A percentile compares a stretch with the other conserved stretches of the same genome.
Evolutionary conservation across 345 rosid species (phyloP).

Genomic region (Bruguiera sexangula): DNA sequence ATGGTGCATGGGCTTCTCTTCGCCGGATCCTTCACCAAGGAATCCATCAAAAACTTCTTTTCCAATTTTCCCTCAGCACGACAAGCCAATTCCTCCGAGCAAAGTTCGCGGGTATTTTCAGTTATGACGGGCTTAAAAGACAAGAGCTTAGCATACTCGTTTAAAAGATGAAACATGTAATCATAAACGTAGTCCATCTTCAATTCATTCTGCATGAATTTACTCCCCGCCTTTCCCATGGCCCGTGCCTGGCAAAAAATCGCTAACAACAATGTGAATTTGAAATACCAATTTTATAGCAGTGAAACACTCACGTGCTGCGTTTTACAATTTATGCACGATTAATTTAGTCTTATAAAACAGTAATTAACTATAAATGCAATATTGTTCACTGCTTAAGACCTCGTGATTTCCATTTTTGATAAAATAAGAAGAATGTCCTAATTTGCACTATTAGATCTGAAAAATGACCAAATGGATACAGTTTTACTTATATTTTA

Average conservation of each 20-base stretch:
- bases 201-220: constrained; percentile 48
- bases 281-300: no score
- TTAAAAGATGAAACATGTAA: constrained; percentile 77
- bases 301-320: no score
- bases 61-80: constrained; percentile 33
- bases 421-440: no score
- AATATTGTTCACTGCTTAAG: no score
- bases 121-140: constrained; percentile 55
- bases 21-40: constrained; percentile 61
- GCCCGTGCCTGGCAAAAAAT: constrained; percentile 39
- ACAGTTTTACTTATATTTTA: not conserved
- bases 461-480: no score
- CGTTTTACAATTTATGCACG: no score
- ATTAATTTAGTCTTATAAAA: no score
- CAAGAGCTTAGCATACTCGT: constrained; percentile 58
- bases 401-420: no score
- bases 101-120: constrained; percentile 37
- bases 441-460: no score
- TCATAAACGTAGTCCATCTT: constrained; percentile 67
- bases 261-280: no score
- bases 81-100: constrained; percentile 66
- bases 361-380: no score
- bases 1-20: constrained; percentile 52
- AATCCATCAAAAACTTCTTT: constrained; percentile 58
- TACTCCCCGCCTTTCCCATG: constrained; percentile 58